phyloP scores from a whole-genome alignment of 169 alveolate species.

The Plasmodium gallinaceum region DNA sequence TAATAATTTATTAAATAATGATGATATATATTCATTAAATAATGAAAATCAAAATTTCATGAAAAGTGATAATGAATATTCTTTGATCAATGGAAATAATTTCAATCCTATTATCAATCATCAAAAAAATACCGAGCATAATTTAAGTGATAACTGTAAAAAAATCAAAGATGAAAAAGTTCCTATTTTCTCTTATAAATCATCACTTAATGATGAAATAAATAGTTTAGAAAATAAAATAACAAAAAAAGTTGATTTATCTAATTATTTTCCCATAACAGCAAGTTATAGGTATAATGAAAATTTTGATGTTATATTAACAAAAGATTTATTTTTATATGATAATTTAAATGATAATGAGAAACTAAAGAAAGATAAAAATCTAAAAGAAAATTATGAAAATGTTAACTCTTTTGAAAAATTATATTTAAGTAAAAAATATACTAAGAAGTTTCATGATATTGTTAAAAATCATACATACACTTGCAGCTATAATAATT shows the following conservation, averaged over 20 bases:
- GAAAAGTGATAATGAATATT: too few species aligned
- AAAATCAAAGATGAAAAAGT: neutral
- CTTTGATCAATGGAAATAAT: too few species aligned
- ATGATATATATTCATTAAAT: neutral
- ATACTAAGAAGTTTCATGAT: slow-evolving; percentile 13
- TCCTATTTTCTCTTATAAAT: slow-evolving; percentile 12
- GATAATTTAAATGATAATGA: neutral
- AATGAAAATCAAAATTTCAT: too few species aligned
- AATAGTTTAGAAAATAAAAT: slow-evolving; percentile 21
- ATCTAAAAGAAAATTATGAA: neutral
- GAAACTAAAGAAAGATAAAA: neutral
- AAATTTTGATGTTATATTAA: slow-evolving; percentile 17
- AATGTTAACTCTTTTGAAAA: neutral
- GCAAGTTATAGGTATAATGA: slow-evolving; percentile 19
- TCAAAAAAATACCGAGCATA: neutral
- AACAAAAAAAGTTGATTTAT: slow-evolving; percentile 8
- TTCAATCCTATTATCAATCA: too few species aligned
- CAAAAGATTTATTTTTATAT: neutral
- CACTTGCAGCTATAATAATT: neutral
- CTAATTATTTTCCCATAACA: slow-evolving; percentile 25
- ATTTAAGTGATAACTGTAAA: neutral
- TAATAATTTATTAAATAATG: neutral
- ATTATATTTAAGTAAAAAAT: neutral
- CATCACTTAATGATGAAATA: slow-evolving; percentile 31
- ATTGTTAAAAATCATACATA: slow-evolving; percentile 19